Evolutionary conservation across 768 basidiomycete genomes (phyloP).

Genomic region (Pulveroboletus sp.): DNA sequence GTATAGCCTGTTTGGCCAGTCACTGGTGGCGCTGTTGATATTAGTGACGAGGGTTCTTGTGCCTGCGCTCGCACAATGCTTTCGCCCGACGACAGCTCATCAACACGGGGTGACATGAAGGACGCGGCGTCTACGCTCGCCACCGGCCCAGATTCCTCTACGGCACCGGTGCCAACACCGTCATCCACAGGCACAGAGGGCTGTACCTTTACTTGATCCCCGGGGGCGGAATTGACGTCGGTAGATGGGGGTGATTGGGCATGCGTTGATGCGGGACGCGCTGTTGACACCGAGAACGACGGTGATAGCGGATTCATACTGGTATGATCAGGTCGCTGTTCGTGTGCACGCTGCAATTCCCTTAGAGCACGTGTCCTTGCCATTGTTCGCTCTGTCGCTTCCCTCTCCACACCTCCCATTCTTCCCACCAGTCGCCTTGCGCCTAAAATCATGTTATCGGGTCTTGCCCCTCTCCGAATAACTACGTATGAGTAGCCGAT

Average conservation of each 20-base stretch:
- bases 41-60: constrained; percentile 3
- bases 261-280: constrained; percentile 6
- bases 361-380: constrained; percentile 15
- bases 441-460: constrained; percentile 27
- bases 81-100: constrained; percentile 15
- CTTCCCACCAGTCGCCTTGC: constrained; percentile 19
- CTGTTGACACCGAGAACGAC: constrained; percentile 14
- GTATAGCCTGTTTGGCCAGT: constrained; percentile 3
- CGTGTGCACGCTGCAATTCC: constrained; percentile 25
- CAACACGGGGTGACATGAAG: constrained; percentile 25
- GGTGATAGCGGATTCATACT: constrained; percentile 27
- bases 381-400: constrained; percentile 27
- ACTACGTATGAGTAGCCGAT: constrained; percentile 88
- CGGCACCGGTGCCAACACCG: constrained; percentile 17
- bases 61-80: constrained; percentile 10
- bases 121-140: constrained; percentile 15
- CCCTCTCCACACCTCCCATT: constrained; percentile 30
- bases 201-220: constrained; percentile 16
- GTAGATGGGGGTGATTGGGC: constrained; percentile 13
- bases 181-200: constrained; percentile 18
- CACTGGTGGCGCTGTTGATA: constrained; percentile 14
- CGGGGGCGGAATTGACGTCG: constrained; percentile 19
- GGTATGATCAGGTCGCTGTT: constrained; percentile 14
- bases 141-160: constrained; percentile 14
- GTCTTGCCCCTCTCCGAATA: constrained; percentile 74